A percentile compares a stretch with the other conserved stretches of the same genome.
Conservation (phyloP, 2,329 filamentous ascomycete genomes). For the Phyllosticta ampelicida region DNA sequence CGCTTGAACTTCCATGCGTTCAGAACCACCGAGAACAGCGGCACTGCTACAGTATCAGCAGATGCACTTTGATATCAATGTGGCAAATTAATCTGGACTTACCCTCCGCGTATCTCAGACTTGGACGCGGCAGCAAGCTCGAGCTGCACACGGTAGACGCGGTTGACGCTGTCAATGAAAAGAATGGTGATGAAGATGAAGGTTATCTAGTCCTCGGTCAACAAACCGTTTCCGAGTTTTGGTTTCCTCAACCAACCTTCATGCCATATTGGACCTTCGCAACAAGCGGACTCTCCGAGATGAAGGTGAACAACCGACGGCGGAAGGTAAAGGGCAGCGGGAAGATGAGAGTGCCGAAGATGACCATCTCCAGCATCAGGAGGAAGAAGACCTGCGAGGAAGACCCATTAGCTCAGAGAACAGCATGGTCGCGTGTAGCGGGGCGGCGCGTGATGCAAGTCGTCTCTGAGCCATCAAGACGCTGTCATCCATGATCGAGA, state of each 20-base stretch:
- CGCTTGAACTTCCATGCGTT: constrained; percentile 96
- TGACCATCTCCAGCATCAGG: constrained; percentile 69
- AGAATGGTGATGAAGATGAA: constrained; percentile 99
- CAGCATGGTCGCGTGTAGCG: not conserved
- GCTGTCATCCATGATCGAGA: constrained; percentile 18
- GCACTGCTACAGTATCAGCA: constrained; percentile 34
- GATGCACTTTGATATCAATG: not conserved
- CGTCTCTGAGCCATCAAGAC: not conserved
- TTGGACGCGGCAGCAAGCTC: constrained; percentile 69
- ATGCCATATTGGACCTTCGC: constrained; percentile 95
- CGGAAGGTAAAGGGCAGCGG: constrained; percentile 81
- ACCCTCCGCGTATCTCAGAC: constrained; percentile 42
- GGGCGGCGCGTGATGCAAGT: not conserved
- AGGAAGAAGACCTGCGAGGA: constrained; percentile 63
- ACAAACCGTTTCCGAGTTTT: not conserved
- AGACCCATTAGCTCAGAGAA: not conserved
- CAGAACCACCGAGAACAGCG: constrained; percentile 67
- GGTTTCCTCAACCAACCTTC: constrained; percentile 47
- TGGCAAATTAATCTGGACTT: constrained; percentile 21
- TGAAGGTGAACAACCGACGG: constrained; percentile 87
- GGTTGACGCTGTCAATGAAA: constrained; percentile 92
- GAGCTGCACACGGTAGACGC: constrained; percentile 91
- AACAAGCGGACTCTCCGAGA: constrained; percentile 74
- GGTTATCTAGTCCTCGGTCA: constrained; percentile 52
- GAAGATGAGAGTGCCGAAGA: constrained; percentile 71